phyloP scores from a whole-genome alignment of 257 asterid genomes.

The Leonotis leonurus region DNA sequence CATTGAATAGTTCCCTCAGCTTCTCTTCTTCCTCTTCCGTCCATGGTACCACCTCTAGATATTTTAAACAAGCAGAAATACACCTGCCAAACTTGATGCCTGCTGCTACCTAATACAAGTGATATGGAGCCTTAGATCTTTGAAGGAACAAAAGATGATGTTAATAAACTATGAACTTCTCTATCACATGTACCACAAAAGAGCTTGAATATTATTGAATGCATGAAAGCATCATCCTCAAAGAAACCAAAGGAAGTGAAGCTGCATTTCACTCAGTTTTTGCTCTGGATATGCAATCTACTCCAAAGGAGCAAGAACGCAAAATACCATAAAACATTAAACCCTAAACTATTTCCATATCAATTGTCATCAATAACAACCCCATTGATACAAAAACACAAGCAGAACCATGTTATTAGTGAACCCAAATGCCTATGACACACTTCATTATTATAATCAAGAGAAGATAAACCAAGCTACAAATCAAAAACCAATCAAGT shows the following conservation, averaged over 20 bases:
- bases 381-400: not conserved
- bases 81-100: constrained; percentile 67
- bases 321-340: not conserved
- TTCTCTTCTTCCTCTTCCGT: constrained; percentile 93
- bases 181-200: not conserved
- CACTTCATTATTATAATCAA: not conserved
- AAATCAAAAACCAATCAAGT: not conserved
- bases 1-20: constrained; percentile 51
- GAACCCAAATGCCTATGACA: not conserved
- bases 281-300: not conserved
- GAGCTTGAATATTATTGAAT: constrained; percentile 4
- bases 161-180: not conserved
- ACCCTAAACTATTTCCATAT: not conserved
- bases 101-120: constrained; percentile 52
- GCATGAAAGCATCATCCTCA: constrained; percentile 1
- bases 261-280: constrained; percentile 17
- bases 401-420: not conserved
- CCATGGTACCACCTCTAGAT: constrained; percentile 95
- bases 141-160: not conserved
- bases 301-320: not conserved
- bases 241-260: constrained; percentile 6
- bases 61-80: constrained; percentile 60
- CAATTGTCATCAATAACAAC: not conserved
- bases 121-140: constrained; percentile 8
- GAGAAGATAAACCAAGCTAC: not conserved